A percentile compares a stretch with the other conserved stretches of the same genome.
Evolutionary conservation across 306 rosid genomes (phyloP).

Genomic region (Mucuna pruriens): DNA sequence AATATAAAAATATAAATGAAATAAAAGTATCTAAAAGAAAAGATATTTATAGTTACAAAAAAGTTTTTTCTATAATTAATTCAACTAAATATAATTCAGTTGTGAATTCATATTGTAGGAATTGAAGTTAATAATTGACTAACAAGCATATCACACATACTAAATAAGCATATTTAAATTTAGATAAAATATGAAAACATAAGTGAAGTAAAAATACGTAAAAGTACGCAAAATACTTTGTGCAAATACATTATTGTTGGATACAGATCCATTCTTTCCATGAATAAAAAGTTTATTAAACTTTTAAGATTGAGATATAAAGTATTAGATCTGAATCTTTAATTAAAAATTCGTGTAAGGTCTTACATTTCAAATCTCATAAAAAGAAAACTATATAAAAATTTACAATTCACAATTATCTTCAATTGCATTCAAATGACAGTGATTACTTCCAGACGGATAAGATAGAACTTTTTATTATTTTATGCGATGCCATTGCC

Average conservation of each 20-base stretch:
- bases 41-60: no score
- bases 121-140: no score
- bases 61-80: no score
- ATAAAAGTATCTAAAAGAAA: no score
- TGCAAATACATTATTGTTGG: not conserved
- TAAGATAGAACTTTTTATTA: not conserved
- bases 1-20: no score
- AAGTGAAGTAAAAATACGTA: no score
- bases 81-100: no score
- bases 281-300: not conserved
- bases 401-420: not conserved
- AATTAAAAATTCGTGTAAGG: no score
- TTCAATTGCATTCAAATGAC: not conserved
- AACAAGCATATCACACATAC: no score
- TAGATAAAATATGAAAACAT: no score
- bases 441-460: not conserved
- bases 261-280: not conserved
- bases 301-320: not conserved
- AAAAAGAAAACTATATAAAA: not conserved
- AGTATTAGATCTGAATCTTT: not conserved
- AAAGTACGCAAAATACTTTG: not conserved
- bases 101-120: no score
- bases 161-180: no score
- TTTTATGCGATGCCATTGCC: conserved; percentile 1
- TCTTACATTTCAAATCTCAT: not conserved